Base-by-base conservation (phyloP, 1,284 basidiomycete genomes). In the Cutaneotrichosporon cyanovorans region DNA sequence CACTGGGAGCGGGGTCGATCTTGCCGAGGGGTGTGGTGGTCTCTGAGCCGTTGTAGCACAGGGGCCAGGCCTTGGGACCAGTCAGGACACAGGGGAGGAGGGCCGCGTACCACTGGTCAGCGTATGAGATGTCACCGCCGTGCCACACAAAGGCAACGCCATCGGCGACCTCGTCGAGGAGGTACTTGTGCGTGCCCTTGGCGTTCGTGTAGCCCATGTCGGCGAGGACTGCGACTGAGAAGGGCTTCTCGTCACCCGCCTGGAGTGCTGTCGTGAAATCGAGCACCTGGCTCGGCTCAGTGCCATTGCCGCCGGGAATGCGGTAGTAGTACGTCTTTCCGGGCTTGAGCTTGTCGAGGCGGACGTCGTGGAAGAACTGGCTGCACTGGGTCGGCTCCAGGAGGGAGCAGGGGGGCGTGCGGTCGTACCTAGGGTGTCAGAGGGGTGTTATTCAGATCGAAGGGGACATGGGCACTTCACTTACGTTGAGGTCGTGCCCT, bases 201-300 rank as follows among this genome's bases (percentile, higher is more conserved):
- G 60, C 60, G 42, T 69, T 66, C 18, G 63, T 67, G 50, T 68
- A 66, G 7, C 68, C 68, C 66, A 70, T 68, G 47, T 71, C 68
- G 43, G 60, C 58, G 41, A 68, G 48, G 12, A 67, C 56, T 15
- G 62, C 59, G 39, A 63, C 55, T 22, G 49, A 46, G 52, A 67
- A 68, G 22, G 48, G 21, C n/a, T 12, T 28, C 6, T 39, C 19
- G 32, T 50, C 40, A 5, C 62, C 62, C 11, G 56, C 40, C 3
- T 40, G 23, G 2, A 20, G 42, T 6, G 60, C 62, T 0, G 59
- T 62, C 11, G 47, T 56, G 55, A 64, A 55, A 22, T 37, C 43
- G 15, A 59, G 45, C 12, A 60, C 50, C 15, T 55, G 42, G 7
- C 56, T 60, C 11, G 56, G 46, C 10, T 46, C 48, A 2, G 62